Evolutionary conservation across 768 basidiomycete genomes (phyloP).

Genomic region (Rubroboletus pulcherrimus): DNA sequence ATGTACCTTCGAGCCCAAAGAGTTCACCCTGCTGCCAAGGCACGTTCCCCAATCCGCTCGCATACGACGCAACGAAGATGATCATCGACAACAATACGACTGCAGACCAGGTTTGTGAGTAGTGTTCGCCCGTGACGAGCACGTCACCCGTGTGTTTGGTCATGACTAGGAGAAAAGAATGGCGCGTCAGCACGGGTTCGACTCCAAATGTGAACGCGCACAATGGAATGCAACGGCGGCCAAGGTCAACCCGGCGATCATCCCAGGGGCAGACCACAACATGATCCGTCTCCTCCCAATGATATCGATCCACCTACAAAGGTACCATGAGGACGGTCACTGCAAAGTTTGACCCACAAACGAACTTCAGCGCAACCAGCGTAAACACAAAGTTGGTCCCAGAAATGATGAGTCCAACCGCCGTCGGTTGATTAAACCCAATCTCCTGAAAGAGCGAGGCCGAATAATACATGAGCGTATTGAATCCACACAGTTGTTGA

Average conservation of each 20-base stretch:
- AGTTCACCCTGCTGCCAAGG: conserved; percentile 89
- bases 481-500: conserved; percentile 84
- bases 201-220: background rate
- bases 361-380: conserved; percentile 63
- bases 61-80: conserved; percentile 78
- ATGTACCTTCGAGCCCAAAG: conserved; percentile 40
- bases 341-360: background rate
- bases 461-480: conserved; percentile 73
- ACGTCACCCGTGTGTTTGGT: conserved; percentile 57
- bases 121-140: conserved; percentile 56
- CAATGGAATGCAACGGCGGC: conserved; percentile 63
- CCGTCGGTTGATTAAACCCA: conserved; percentile 79
- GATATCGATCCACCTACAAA: conserved; percentile 50
- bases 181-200: background rate
- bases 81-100: conserved; percentile 80
- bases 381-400: conserved; percentile 80
- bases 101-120: conserved; percentile 59
- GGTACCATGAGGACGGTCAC: background rate
- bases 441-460: conserved; percentile 78
- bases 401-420: conserved; percentile 74
- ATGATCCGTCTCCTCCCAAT: conserved; percentile 69
- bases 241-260: conserved; percentile 62
- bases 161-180: conserved; percentile 39
- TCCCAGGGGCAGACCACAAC: conserved; percentile 66
- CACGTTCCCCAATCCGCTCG: conserved; percentile 72